phyloP scores from a whole-genome alignment of 305 asterid genomes.

The Petunia hybrid region DNA sequence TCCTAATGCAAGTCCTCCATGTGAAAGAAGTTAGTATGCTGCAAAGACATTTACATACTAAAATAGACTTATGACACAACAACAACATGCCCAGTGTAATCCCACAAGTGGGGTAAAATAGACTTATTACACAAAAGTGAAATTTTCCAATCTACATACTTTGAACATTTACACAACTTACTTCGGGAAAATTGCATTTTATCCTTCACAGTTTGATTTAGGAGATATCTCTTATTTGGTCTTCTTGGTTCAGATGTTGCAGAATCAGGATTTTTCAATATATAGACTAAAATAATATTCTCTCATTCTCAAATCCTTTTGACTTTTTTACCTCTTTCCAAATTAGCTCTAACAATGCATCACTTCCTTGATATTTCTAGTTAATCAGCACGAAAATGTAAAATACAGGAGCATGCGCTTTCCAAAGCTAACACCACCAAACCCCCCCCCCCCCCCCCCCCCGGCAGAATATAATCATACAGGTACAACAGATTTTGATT shows the following conservation, averaged over 20 bases:
- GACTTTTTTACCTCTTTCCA: conserved; percentile 7
- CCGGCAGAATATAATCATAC: not conserved
- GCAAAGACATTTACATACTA: conserved; percentile 2
- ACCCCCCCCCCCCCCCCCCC: not conserved
- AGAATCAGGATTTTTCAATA: not conserved
- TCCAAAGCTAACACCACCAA: not conserved
- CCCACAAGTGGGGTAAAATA: too few species aligned
- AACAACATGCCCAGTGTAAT: too few species aligned
- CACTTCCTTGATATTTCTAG: not conserved
- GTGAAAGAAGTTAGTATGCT: not conserved
- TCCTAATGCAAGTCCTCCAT: not conserved
- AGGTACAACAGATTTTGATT: not conserved
- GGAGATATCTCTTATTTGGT: not conserved
- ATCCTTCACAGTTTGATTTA: conserved; percentile 7
- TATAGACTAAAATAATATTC: not conserved
- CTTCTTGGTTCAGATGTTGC: not conserved
- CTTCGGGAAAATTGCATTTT: not conserved
- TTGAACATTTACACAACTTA: not conserved
- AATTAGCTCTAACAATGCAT: conserved; percentile 21
- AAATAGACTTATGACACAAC: not conserved
- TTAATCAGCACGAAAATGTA: not conserved
- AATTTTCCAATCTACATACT: conserved; percentile 3
- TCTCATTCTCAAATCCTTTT: not conserved
- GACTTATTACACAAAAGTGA: not conserved
- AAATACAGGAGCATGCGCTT: not conserved